Evolutionary conservation across 2,329 filamentous ascomycete species (phyloP), one percentile per base, ranked within the genome.

Genomic region (Tolypocladium nubicola): DNA sequence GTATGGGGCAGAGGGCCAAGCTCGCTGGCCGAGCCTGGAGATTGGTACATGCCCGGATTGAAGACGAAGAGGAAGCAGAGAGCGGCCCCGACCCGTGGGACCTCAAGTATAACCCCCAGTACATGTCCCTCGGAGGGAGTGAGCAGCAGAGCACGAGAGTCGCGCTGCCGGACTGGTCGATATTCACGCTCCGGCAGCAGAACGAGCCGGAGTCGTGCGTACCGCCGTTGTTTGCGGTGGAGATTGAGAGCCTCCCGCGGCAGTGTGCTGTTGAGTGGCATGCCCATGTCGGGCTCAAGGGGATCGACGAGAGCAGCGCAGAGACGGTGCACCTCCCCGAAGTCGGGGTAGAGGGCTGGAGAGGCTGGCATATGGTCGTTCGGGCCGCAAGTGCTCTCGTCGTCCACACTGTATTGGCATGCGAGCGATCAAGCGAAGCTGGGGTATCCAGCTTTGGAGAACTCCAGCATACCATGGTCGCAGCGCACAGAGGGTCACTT

Each of bases 211-310:
- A 67, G 54, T 64, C 61, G 3, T 70, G 66, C 23, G 63, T 80
- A 2, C 86, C 91, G 1, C 87, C 87, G 0, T 79, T 92, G 64
- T 87, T 94, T 67, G 81, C 87, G 0, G 86, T 85, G 1, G 85
- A 94, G 66, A 88, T 97, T 1, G 80, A 86, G 49, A 82, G 85
- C 62, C 77, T 99, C 14, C 94, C 94, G 1, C 82, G 89, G 23
- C 77, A 75, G 19, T 87, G 87, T 35, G 78, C 78, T 41, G 83
- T 97, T 13, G 94, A 99, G 74, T 99, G 93, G 92, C 87, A 89
- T 63, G 86, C 79, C 1, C 81, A 87, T 58, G 67, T 83, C 3
- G 88, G 89, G 0, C 70, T 88, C 8, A 69, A 70, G 11, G 58
- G 62, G 30, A 59, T 75, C 4, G 59, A 62, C 5, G 65, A 70